A percentile compares a stretch with the other conserved stretches of the same genome.
Conservation (phyloP, 371 early-diverging fungal genomes). For the Mortierella sp. region DNA sequence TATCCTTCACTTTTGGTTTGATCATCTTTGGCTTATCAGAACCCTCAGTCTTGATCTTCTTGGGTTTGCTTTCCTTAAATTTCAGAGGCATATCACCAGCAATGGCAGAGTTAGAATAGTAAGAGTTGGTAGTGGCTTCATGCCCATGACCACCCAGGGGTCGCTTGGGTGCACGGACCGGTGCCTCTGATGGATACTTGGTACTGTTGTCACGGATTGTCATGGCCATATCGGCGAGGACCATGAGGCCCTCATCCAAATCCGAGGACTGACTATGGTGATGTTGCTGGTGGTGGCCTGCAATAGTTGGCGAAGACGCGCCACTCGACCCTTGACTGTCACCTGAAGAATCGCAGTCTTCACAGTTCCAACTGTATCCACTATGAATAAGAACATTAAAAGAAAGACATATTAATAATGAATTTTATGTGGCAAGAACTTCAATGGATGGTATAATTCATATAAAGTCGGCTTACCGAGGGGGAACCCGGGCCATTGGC, state of each 20-base stretch:
- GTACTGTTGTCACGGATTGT: constrained; percentile 20
- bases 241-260: constrained; percentile 52
- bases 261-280: constrained; percentile 42
- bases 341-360: constrained; percentile 46
- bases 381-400: constrained; percentile 15
- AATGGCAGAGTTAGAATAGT: background rate
- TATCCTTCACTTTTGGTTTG: constrained; percentile 21
- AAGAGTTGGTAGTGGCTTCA: background rate
- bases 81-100: constrained; percentile 4
- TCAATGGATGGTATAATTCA: background rate
- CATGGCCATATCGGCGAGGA: constrained; percentile 53
- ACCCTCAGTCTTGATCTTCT: constrained; percentile 32
- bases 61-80: constrained; percentile 17
- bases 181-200: background rate
- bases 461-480: constrained; percentile 29
- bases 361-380: constrained; percentile 56
- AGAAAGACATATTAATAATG: background rate
- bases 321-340: constrained; percentile 42
- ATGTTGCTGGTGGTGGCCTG: constrained; percentile 18
- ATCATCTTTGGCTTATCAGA: constrained; percentile 5
- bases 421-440: no score
- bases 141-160: constrained; percentile 12
- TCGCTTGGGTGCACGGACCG: constrained; percentile 20
- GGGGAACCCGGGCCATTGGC: constrained; percentile 52
- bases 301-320: constrained; percentile 8